Base-by-base conservation (phyloP, 2,329 filamentous ascomycete species). In the Aspergillus brasiliensis region DNA sequence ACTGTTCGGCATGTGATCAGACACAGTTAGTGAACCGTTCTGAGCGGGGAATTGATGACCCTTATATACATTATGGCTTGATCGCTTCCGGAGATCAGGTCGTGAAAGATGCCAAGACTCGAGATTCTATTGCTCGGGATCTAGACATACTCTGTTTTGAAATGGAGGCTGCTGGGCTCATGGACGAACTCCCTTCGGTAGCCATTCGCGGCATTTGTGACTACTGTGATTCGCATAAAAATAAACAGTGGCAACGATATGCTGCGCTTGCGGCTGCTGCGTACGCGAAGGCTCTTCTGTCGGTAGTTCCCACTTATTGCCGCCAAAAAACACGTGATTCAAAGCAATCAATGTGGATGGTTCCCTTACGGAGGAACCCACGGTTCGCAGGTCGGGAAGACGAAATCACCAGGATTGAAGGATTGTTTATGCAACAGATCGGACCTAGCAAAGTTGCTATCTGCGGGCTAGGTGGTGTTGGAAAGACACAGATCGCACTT, bases 401-500 rank as follows among this genome's bases (percentile, higher is more conserved):
- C 8, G 13, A 17, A 19, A 17, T 42, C 5, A n/a, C 1, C 8
- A 19, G 5, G 2, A 15, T 42, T 11, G 17, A 48, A 5, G 7
- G 17, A 8, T 23, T 3, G 44, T 3, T 13, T 15, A 37, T 8
- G 8, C 10, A 37, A 11, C 6, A 2, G 27, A 19, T 1, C 44
- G 5, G 10, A 3, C 3, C 58, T 3, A 34, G 38, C 31, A 67
- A 47, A 19, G 44, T 59, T 11, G 65, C 64, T 0, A 48, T 70
- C 0, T 48, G 19, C 28, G 67, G 67, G 0, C 62, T 70, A 8
- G 69, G 67, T 0, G 69, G 67, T 1, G 55, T 66, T 1, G 69
- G 73, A 2, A 75, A 75, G 52, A 69, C 73, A 0, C 71, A 75
- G 21, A 54, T 75, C 15, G 66, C 63, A 1, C 55, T 75, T 8